Conservation (phyloP, 139 green algal genomes). For the Gonium pectorale region DNA sequence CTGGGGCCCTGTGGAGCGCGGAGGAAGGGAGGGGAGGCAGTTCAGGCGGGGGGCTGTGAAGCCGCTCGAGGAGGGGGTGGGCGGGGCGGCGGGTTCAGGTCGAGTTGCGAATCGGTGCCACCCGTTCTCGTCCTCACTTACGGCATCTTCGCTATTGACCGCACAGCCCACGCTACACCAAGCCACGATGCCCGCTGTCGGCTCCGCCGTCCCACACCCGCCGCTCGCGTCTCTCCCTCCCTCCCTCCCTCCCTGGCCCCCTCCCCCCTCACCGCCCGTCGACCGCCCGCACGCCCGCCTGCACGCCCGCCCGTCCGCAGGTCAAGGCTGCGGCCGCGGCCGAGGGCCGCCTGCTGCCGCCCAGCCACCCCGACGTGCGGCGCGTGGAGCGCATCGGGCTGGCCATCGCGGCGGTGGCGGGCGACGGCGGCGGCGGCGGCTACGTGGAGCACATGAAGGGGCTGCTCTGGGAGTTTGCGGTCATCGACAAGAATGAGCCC, state of each 20-base stretch:
- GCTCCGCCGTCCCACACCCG: no score
- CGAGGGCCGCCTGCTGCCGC: constrained; percentile 64
- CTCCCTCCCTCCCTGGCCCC: neutral
- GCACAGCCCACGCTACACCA: no score
- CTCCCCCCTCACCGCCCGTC: neutral
- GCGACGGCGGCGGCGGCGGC: constrained; percentile 69
- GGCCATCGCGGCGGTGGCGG: constrained; percentile 61
- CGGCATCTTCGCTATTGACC: neutral
- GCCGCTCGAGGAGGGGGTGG: no score
- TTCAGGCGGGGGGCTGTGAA: no score
- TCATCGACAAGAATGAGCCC: constrained; percentile 75
- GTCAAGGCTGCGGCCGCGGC: constrained; percentile 54
- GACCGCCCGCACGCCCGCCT: neutral
- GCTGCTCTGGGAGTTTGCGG: constrained; percentile 88
- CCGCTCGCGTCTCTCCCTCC: neutral
- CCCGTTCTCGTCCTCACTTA: neutral
- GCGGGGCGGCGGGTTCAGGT: no score
- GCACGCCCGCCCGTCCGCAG: constrained; percentile 35
- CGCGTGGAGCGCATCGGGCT: constrained; percentile 53
- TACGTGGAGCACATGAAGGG: constrained; percentile 71
- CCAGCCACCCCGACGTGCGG: constrained; percentile 44
- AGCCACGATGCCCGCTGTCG: no score
- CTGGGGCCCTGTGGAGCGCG: no score
- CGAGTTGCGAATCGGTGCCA: no score
- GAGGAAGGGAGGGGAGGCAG: no score